Conservation (phyloP, 371 early-diverging fungal species). For the Mycotypha africana region DNA sequence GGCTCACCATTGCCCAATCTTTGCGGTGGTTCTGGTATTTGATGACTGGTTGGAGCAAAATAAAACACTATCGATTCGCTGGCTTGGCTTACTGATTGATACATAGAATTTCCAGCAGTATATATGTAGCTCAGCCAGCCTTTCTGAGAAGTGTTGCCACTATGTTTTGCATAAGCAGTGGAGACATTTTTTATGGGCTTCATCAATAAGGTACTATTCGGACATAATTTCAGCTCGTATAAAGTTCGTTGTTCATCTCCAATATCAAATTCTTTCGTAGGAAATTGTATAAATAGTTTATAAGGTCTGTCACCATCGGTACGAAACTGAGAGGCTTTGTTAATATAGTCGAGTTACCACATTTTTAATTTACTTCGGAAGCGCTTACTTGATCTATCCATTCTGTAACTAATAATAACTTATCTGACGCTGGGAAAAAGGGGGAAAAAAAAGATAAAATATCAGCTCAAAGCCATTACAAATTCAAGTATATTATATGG, state of each 20-base stretch:
- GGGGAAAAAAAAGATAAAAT: too few species aligned
- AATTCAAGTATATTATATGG: too few species aligned
- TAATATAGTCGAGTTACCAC: too few species aligned
- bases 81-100: slow-evolving; percentile 14
- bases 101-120: slow-evolving; percentile 15
- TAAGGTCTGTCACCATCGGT: slow-evolving; percentile 37
- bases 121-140: slow-evolving; percentile 18
- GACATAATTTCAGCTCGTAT: slow-evolving; percentile 41
- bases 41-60: too few species aligned
- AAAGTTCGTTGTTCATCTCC: slow-evolving; percentile 41
- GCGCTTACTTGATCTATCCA: too few species aligned
- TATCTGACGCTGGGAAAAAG: too few species aligned
- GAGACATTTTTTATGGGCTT: slow-evolving; percentile 33
- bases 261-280: slow-evolving; percentile 30
- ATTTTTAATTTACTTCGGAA: too few species aligned
- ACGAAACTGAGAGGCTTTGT: too few species aligned
- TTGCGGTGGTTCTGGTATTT: too few species aligned
- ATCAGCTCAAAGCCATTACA: too few species aligned
- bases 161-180: slow-evolving; percentile 15
- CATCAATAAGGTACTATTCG: slow-evolving; percentile 49
- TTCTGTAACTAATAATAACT: slow-evolving; percentile 18
- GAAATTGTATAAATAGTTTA: slow-evolving; percentile 33
- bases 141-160: neutral
- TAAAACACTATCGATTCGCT: neutral
- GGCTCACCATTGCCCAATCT: too few species aligned